These are phyloP conservation scores for Eucalyptus microcorys DNA, from an alignment of 345 rosid species.

Conservation along the genomic window DNA sequence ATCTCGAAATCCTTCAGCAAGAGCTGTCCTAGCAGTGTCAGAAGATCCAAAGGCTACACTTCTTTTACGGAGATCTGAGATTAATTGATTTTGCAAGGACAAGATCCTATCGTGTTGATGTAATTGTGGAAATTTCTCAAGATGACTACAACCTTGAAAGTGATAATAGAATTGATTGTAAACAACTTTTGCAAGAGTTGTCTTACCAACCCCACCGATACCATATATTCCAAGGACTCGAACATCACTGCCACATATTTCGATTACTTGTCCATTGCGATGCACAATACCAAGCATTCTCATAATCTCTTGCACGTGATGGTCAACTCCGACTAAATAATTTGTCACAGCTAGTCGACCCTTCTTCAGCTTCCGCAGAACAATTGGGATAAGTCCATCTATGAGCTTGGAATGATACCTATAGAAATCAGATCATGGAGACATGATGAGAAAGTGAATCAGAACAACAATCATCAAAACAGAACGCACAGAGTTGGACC, in stretches of 20 bases:
- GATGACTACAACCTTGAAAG: background rate
- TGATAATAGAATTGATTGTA: no score
- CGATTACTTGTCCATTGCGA: no score
- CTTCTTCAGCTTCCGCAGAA: background rate
- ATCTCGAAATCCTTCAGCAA: background rate
- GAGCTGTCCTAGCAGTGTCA: background rate
- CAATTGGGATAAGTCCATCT: background rate
- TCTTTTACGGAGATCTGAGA: background rate
- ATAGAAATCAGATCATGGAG: background rate
- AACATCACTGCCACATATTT: no score
- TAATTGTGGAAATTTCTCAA: no score
- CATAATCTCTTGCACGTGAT: background rate
- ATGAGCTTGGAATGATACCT: no score
- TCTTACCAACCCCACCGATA: no score
- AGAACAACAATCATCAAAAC: background rate
- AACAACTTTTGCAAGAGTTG: no score
- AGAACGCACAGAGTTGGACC: background rate
- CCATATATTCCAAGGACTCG: no score
- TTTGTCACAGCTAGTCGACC: background rate
- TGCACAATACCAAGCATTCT: background rate
- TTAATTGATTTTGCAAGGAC: background rate
- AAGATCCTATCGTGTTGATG: background rate
- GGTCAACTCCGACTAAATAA: background rate
- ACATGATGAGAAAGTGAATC: no score
- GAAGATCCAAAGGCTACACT: background rate